Base-by-base conservation (phyloP, 257 asterid genomes). In the Hygrophila difformis region DNA sequence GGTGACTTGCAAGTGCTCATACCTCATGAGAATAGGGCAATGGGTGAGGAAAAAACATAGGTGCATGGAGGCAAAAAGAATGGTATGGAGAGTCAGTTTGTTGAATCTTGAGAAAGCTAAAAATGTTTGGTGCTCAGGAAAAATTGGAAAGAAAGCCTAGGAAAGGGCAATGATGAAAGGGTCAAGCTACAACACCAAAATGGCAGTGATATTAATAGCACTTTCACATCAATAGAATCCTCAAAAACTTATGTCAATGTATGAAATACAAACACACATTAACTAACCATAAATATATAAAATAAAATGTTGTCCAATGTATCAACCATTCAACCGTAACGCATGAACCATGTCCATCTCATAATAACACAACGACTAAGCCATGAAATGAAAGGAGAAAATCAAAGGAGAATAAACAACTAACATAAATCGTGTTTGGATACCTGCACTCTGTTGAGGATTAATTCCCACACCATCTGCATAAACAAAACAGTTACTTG, bases 381-480 rank as follows among this genome's bases (percentile, higher is more conserved):
- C 34, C 7, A 26, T 21, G 11, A 22, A n/a, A 16, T 34, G 26
- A 5, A n/a, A n/a, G n/a, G n/a, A n/a, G n/a, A n/a, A n/a, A n/a
- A n/a, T n/a, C n/a, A n/a, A n/a, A n/a, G n/a, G n/a, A 51, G 14
- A n/a, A 38, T 19, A 47, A 33, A 39, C n/a, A n/a, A 39, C 13
- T 15, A 14, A 39, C 13, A 18, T 8, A 0, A 39, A 6, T n/a
- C 31, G 33, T 50, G 20, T 18, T 12, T 6, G 47, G 53, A 23
- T 69, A 88, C 97, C 97, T 78, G 97, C 97, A 79, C 94, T 84
- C 62, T 88, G 97, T 36, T 88, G 94, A 53, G 95, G 97, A 71
- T 79, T 88, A 57, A 88, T 88, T 64, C 95, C 97, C 31, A 88
- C 95, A 51, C 97, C 97, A 81, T 84, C 97, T 88, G 78, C 61